Percentiles rank a stretch among this genome's conserved stretches.
These are phyloP conservation scores for Prunus davidiana DNA, from an alignment of 306 rosid genomes.

Conservation along the genomic window DNA sequence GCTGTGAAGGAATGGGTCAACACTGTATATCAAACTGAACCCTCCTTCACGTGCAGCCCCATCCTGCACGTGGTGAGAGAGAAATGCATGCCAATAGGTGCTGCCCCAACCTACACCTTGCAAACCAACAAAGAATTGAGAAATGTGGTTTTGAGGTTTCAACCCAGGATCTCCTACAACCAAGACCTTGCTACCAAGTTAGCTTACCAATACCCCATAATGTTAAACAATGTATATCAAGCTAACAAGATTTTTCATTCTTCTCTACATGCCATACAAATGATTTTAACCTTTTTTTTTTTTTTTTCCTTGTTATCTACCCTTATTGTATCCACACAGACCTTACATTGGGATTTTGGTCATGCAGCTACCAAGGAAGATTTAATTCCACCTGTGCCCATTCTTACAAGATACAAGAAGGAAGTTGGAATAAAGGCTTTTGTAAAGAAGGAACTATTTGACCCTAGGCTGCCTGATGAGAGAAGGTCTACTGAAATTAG, in stretches of 20 bases:
- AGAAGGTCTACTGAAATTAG: conserved; percentile 66
- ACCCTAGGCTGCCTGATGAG: conserved; percentile 78
- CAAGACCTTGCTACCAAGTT: neutral
- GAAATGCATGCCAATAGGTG: neutral
- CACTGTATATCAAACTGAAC: neutral
- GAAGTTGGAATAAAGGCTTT: conserved; percentile 97
- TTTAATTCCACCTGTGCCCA: conserved; percentile 83
- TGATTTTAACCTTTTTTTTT: neutral
- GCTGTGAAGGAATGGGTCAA: neutral
- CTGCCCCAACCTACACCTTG: neutral
- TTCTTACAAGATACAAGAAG: conserved; percentile 85
- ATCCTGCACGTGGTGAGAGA: neutral
- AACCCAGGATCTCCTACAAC: neutral
- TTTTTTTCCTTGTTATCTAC: neutral
- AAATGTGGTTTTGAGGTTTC: neutral
- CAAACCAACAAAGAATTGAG: neutral
- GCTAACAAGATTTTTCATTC: neutral
- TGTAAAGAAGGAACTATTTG: conserved; percentile 94
- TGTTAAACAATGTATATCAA: neutral
- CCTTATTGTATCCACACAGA: neutral
- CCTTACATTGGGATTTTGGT: conserved; percentile 28
- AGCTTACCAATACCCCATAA: neutral
- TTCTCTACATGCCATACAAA: conserved; percentile 17
- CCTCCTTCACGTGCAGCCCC: neutral
- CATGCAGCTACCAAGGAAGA: conserved; percentile 87